These are phyloP conservation scores for Suhomyces yuchorum DNA, from an alignment of 1,139 yeast species.

Conservation along the genomic window DNA sequence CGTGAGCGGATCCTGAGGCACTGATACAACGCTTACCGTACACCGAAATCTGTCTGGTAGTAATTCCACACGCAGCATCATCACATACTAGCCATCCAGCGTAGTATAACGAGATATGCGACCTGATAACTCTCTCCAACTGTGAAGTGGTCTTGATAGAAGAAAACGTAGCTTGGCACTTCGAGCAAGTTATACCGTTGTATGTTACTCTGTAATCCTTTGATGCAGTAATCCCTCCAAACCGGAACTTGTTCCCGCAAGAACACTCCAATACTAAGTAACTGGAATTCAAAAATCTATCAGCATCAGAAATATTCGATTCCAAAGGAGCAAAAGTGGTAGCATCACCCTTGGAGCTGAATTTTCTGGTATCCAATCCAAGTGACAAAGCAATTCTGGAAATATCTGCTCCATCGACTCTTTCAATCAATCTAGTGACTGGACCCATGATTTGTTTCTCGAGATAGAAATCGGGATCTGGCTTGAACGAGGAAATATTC, in stretches of 20 bases:
- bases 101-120: conserved; percentile 74
- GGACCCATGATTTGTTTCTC: conserved; percentile 92
- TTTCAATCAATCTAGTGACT: conserved; percentile 80
- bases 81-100: conserved; percentile 86
- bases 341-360: conserved; percentile 54
- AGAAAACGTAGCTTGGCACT: conserved; percentile 56
- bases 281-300: conserved; percentile 71
- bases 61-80: conserved; percentile 77
- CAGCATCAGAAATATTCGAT: conserved; percentile 77
- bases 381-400: conserved; percentile 74
- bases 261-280: conserved; percentile 60
- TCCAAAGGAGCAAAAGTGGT: conserved; percentile 61
- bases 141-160: conserved; percentile 65
- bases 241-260: conserved; percentile 63
- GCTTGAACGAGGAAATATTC: conserved; percentile 52
- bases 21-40: conserved; percentile 87
- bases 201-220: conserved; percentile 59
- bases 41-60: conserved; percentile 84
- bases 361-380: conserved; percentile 74
- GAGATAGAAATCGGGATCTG: conserved; percentile 79
- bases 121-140: conserved; percentile 69
- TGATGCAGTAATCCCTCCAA: conserved; percentile 74
- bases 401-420: conserved; percentile 85
- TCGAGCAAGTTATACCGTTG: conserved; percentile 70
- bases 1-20: conserved; percentile 57